Base-by-base conservation (phyloP, 345 rosid species). In the Iberis pinnata region DNA sequence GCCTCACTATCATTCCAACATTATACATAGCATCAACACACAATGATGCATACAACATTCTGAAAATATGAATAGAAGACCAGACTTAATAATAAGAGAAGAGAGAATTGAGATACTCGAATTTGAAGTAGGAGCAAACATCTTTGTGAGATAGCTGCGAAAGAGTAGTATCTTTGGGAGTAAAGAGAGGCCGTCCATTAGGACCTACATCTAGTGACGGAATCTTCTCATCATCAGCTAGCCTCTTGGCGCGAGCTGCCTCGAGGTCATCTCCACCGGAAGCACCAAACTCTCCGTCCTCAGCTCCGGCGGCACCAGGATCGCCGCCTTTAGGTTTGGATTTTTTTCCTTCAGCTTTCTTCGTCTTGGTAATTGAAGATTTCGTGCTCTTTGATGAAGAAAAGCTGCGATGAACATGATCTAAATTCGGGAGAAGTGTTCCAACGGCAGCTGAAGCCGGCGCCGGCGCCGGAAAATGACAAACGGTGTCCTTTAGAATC, bases 121-220 rank as follows among this genome's bases (percentile, higher is more conserved):
- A 77, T 52, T 77, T 88, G 82, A 88, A 76, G 81, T 83, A 92
- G 67, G 78, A 63, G 69, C 83, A 71, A 19, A 75, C 38, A 56
- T 92, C 89, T 54, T 56, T 69, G 56, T 75, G 76, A 15, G 86
- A 57, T 38, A 88, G 93, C 53, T 64, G 70, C 41, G 98, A 85
- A 27, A 92, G 80, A 0, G 78, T 63, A 12, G 74, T 60, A 8
- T 78, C 58, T 38, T 74, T 53, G 31, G 80, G 64, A 60, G 97
- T 83, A 72, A 92, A 92, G 53, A 92, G 83, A 43, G 86, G 83
- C n/a, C 75, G 70, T 17, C 78, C 76, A 32, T 78, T 73, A 59
- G 81, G 80, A 29, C 95, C 86, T 43, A 81, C 74, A 59, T 88
- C 83, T 4, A 83, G 76, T 14, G 93, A 81, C 3, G 81, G 82